Evolutionary conservation across 805 yeast genomes (phyloP), one percentile per base, ranked within the genome.

Genomic region (Lachancea nothofagi): DNA sequence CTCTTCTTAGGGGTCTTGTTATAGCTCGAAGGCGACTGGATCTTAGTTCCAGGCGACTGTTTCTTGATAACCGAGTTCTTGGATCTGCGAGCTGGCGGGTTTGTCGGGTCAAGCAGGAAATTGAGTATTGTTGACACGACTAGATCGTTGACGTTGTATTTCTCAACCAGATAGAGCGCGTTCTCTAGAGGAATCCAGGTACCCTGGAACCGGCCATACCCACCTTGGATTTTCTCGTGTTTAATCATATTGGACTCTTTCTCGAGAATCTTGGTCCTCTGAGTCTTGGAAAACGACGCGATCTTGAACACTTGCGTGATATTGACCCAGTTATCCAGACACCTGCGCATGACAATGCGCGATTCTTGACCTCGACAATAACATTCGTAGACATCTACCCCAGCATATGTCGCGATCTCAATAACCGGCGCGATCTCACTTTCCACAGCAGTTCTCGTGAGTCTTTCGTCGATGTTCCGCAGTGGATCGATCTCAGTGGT

Each of bases 261-360:
- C 54, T 84, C 93, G 44, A 84, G 63, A 31, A 84, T 74, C 53
- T 83, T 76, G 2, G 93, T 83, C 59, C 95, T 65, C 53, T 80
- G 82, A 2, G 89, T 83, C 61, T 84, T 84, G 30, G 86, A 83
- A 52, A 79, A 80, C 44, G 80, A 77, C 26, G 89, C 88, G 44
- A 83, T 77, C 56, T 84, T 83, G 49, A 84, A 66, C 26, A 83
- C 80, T 57, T 84, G 95, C 0, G 94, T 84, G 17, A 88, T 87
- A 55, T 84, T 84, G 40, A 93, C 87, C 97, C 97, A 93, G 51
- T 89, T 84, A 59, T 93, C 98, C 36, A 74, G 71, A 45, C 85
- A 80, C 42, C 97, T 71, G 52, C 97, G 76, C 97, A 93, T 93
- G 2, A 59, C 58, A 29, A 61, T 53, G 14, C 56, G 46, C 8